phyloP scores from a whole-genome alignment of 805 yeast genomes.

The Suhomyces prunicola region DNA sequence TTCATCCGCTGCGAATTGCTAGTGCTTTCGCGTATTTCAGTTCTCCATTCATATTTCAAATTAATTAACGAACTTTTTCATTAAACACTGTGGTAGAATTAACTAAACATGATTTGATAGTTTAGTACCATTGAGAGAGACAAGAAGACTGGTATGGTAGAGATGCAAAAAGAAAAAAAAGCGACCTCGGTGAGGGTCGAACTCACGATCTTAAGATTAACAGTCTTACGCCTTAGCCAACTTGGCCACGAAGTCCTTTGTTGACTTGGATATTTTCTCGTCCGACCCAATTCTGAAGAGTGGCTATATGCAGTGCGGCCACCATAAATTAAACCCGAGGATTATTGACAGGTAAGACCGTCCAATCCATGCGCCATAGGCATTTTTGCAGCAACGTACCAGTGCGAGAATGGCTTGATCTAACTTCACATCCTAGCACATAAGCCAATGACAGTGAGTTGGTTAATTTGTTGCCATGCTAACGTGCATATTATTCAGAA shows the following conservation, averaged over 20 bases:
- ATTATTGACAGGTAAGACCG: too few relatives aligned
- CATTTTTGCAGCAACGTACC: too few relatives aligned
- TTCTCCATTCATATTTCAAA: background rate
- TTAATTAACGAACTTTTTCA: background rate
- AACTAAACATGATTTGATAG: too few relatives aligned
- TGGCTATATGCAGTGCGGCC: background rate
- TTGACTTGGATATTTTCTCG: background rate
- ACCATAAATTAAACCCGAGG: background rate
- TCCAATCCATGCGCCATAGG: too few relatives aligned
- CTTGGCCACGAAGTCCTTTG: conserved; percentile 16
- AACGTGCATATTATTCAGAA: background rate
- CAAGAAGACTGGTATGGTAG: background rate
- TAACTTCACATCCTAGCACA: too few relatives aligned
- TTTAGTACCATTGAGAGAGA: too few relatives aligned
- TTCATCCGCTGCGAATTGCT: background rate
- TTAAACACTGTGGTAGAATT: too few relatives aligned
- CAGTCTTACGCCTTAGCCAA: conserved; percentile 18
- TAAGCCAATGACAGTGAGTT: background rate
- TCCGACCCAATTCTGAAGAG: background rate
- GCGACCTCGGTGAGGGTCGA: conserved; percentile 17
- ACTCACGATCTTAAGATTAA: conserved; percentile 16
- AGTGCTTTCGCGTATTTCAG: background rate
- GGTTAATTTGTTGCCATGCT: background rate
- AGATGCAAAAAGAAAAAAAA: background rate
- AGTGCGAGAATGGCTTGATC: too few relatives aligned